Conservation (phyloP, 1,284 basidiomycete species). For the Cerioporus squamosus region DNA sequence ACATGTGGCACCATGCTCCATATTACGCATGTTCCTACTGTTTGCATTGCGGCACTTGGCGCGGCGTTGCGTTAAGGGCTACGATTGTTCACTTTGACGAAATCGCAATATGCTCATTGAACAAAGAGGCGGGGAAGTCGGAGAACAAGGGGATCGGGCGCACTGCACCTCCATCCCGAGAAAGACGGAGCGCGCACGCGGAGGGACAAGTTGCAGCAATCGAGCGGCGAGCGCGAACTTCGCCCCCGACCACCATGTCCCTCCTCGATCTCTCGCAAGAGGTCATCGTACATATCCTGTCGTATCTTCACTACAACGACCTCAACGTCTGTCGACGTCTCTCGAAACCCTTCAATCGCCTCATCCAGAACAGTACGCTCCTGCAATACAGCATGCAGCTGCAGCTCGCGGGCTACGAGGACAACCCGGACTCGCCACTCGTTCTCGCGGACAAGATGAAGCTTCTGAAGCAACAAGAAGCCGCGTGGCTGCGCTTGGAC, state of each 20-base stretch:
- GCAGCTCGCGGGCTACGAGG: constrained; percentile 36
- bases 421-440: constrained; percentile 35
- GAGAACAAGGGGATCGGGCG: too few relatives aligned
- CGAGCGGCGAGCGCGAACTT: too few relatives aligned
- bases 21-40: too few relatives aligned
- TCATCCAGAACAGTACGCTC: constrained; percentile 34
- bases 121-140: too few relatives aligned
- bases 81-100: too few relatives aligned
- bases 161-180: too few relatives aligned
- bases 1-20: too few relatives aligned
- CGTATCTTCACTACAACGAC: constrained; percentile 33
- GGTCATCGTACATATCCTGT: constrained; percentile 40
- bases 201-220: too few relatives aligned
- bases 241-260: constrained; percentile 10
- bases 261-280: constrained; percentile 41
- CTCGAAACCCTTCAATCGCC: constrained; percentile 29
- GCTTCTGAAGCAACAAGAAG: constrained; percentile 35
- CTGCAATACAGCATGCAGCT: constrained; percentile 44
- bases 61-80: too few relatives aligned
- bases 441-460: constrained; percentile 35
- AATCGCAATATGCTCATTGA: too few relatives aligned
- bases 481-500: constrained; percentile 24
- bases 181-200: too few relatives aligned
- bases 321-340: constrained; percentile 34
- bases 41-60: too few relatives aligned